Evolutionary conservation across 148 eudicot species (phyloP).

Genomic region (Agrostemma githago): DNA sequence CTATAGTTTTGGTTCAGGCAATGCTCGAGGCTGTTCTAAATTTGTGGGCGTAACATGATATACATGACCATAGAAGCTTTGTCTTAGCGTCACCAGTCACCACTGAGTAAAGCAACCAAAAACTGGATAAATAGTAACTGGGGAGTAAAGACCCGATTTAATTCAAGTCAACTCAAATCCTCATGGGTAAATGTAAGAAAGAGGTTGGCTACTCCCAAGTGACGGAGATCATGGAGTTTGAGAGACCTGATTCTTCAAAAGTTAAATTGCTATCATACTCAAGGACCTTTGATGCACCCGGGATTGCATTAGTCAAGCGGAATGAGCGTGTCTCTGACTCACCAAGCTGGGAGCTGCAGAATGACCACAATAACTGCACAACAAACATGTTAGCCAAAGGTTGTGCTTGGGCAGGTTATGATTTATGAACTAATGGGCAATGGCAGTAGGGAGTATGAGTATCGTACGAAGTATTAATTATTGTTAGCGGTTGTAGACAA

Average conservation of each 20-base stretch:
- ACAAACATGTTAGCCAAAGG: conserved; percentile 5
- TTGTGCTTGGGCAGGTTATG: neutral
- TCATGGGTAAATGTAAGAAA: neutral
- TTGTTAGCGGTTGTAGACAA: too few relatives aligned
- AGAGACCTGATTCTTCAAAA: conserved; percentile 73
- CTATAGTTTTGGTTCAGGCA: neutral
- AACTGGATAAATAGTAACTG: conserved; percentile 16
- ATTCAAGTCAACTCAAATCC: conserved; percentile 10
- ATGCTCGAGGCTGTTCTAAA: neutral
- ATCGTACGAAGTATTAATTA: neutral
- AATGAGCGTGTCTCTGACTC: conserved; percentile 48
- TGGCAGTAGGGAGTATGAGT: neutral
- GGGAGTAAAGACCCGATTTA: neutral
- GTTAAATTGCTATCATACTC: conserved; percentile 54
- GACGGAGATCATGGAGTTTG: conserved; percentile 85
- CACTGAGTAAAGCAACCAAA: conserved; percentile 7
- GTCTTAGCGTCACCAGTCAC: neutral
- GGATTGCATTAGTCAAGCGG: conserved; percentile 75
- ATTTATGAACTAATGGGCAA: neutral
- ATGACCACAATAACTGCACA: conserved; percentile 85
- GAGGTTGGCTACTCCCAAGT: conserved; percentile 48
- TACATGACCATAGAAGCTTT: conserved; percentile 6
- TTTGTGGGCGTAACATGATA: conserved; percentile 3
- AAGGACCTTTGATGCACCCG: conserved; percentile 60
- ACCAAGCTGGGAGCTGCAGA: conserved; percentile 63